Conservation (phyloP, 2,329 filamentous ascomycete genomes). For the Penicillium fuscoglaucum region DNA sequence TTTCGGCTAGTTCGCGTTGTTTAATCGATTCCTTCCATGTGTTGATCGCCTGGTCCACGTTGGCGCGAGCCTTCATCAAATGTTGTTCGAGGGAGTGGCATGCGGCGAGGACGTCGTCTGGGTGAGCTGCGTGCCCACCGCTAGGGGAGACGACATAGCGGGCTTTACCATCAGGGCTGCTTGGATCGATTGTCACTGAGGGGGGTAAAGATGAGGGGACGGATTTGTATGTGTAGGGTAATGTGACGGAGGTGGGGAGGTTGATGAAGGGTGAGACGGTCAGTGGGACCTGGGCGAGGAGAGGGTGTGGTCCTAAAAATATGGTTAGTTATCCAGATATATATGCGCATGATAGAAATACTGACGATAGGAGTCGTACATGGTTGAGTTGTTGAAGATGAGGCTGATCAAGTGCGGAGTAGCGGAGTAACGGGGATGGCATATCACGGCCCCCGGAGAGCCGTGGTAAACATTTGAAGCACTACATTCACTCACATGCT, state of each 20-base stretch:
- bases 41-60: constrained; percentile 65
- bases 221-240: constrained; percentile 92
- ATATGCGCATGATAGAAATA: constrained; percentile 5
- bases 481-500: not conserved
- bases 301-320: constrained; percentile 69
- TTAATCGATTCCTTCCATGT: constrained; percentile 67
- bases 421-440: constrained; percentile 4
- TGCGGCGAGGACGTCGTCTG: constrained; percentile 78
- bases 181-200: constrained; percentile 59
- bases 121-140: constrained; percentile 79
- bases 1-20: constrained; percentile 62
- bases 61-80: constrained; percentile 66
- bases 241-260: constrained; percentile 82
- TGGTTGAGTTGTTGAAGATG: constrained; percentile 20
- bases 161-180: constrained; percentile 51
- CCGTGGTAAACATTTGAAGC: not conserved
- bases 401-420: constrained; percentile 8
- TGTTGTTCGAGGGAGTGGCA: constrained; percentile 78
- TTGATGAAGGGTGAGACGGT: constrained; percentile 93
- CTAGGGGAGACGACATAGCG: constrained; percentile 76
- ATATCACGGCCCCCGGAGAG: not conserved
- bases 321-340: constrained; percentile 1
- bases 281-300: constrained; percentile 88
- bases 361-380: constrained; percentile 50
- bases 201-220: constrained; percentile 84